Conservation (phyloP, 2,329 filamentous ascomycete species). For the Phaeosphaeria sp. region DNA sequence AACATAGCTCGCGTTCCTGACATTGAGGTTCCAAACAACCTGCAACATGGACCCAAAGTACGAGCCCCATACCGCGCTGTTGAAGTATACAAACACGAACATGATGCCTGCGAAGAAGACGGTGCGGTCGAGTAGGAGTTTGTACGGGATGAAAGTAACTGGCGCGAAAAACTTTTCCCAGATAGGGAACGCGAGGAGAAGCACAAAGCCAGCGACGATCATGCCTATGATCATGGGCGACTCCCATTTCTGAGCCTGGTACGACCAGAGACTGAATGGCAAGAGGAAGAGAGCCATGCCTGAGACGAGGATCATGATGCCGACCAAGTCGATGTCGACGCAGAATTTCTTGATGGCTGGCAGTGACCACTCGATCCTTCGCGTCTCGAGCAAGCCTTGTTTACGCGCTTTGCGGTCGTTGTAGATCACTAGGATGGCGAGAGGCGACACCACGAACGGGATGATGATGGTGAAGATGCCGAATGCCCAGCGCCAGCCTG, state of each 20-base stretch:
- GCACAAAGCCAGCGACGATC: constrained; percentile 47
- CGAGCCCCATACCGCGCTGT: constrained; percentile 49
- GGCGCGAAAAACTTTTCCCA: constrained; percentile 52
- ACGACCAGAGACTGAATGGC: constrained; percentile 65
- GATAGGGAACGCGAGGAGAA: constrained; percentile 47
- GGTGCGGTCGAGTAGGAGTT: constrained; percentile 58
- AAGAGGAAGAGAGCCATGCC: constrained; percentile 73
- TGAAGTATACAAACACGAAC: constrained; percentile 46
- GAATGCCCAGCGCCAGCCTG: constrained; percentile 71
- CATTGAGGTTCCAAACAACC: constrained; percentile 47
- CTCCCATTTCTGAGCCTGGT: constrained; percentile 43
- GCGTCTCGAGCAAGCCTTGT: constrained; percentile 57
- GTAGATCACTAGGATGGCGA: constrained; percentile 60
- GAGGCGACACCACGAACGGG: constrained; percentile 64
- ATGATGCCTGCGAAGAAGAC: constrained; percentile 62
- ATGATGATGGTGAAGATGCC: constrained; percentile 71
- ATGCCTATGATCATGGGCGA: constrained; percentile 52
- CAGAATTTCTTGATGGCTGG: constrained; percentile 68
- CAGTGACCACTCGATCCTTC: constrained; percentile 55
- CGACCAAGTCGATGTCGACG: constrained; percentile 67
- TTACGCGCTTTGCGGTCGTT: constrained; percentile 68
- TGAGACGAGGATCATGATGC: constrained; percentile 65
- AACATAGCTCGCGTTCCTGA: constrained; percentile 48
- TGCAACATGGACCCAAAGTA: constrained; percentile 53
- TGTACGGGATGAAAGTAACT: constrained; percentile 54